Base-by-base conservation (phyloP, 192 early-diverging fungal genomes). In the Rhizophagus clarus region DNA sequence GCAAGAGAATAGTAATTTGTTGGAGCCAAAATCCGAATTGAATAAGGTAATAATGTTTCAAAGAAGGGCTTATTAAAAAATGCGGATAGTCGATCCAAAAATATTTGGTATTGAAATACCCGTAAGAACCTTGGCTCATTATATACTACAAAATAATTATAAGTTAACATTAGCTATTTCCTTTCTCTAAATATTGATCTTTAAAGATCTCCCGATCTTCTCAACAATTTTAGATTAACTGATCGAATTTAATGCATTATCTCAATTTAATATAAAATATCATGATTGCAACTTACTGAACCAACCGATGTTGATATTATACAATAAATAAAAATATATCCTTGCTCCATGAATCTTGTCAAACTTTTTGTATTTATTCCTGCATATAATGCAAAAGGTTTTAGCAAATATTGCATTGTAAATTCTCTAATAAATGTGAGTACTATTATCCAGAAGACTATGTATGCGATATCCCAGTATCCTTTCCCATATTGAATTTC, bases 321-420 rank as follows among this genome's bases (percentile, higher is more conserved):
- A 80, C 92, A 95, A 82, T 92, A 95, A 17, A 95, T 75, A 29
- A 88, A 87, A 42, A 88, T 82, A 91, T 93, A 95, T 3, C 90
- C 87, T 42, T 95, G 93, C 67, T 95, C 94, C 68, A 88, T 85
- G 77, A 95, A 94, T 24, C 94, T 86, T 12, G 76, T 80, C n/a
- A 70, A 73, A 45, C 85, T 86, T 24, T 81, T 75, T 40, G 81
- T 77, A 72, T 79, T 34, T 61, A 82, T 60, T 6, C 81, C 64
- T 29, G 71, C 72, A 74, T 81, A 79, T 31, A 79, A 28, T 6
- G 77, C 86, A 69, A 89, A 62, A 8, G 89, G 88, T 45, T 81
- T 86, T 15, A 90, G 71, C n/a, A 90, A 28, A 45, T 85, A 70
- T 14, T 81, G 81, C 87, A 92, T 88, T 11, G 88, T 78, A 26